These are phyloP conservation scores for Monascus purpureus DNA, from an alignment of 495 filamentous ascomycete species.

Conservation along the genomic window DNA sequence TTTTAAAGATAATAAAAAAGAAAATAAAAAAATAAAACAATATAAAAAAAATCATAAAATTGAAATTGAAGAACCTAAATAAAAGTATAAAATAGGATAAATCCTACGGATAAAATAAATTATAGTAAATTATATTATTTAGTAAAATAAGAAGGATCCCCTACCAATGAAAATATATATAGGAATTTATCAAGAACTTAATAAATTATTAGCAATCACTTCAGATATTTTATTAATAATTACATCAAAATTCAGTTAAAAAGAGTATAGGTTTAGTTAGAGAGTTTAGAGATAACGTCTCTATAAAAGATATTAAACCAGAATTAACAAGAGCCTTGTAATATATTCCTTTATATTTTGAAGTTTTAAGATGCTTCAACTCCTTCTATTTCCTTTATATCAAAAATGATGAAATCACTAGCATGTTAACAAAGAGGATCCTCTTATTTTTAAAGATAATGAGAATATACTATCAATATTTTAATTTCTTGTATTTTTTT, in stretches of 20 bases:
- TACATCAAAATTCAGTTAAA: constrained; percentile 1
- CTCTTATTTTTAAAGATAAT: constrained; percentile 1
- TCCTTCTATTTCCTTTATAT: constrained; percentile 1
- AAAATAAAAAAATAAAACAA: constrained; percentile 1
- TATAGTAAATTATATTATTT: constrained; percentile 1
- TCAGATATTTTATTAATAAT: constrained; percentile 3
- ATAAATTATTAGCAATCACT: constrained; percentile 4
- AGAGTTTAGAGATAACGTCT: constrained; percentile 1
- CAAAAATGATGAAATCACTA: constrained; percentile 2
- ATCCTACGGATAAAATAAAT: constrained; percentile 1
- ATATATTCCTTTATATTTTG: background rate
- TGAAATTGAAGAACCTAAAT: background rate
- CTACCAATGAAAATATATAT: constrained; percentile 3
- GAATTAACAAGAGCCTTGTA: background rate
- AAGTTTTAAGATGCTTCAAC: background rate
- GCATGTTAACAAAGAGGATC: constrained; percentile 1
- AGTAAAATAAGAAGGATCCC: background rate
- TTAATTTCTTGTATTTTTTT: background rate
- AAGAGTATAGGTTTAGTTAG: constrained; percentile 1
- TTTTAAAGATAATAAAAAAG: constrained; percentile 1
- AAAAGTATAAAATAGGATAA: background rate
- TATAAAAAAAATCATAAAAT: background rate
- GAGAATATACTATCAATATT: background rate
- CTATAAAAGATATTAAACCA: constrained; percentile 2
- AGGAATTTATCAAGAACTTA: constrained; percentile 5